Evolutionary conservation across 1,139 yeast genomes (phyloP).

Genomic region (Insectozyma bohioensis): DNA sequence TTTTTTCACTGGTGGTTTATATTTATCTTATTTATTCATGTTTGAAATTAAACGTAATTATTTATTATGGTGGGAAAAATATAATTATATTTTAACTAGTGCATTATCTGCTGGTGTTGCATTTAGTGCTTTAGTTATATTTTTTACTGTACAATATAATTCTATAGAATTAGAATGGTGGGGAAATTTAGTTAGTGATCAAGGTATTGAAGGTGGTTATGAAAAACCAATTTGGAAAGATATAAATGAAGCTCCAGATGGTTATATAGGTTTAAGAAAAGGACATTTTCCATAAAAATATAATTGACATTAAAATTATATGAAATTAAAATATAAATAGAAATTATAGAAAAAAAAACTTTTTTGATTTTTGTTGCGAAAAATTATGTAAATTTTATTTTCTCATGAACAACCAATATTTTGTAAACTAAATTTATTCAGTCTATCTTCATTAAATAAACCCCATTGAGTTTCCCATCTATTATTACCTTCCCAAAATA

Average conservation of each 20-base stretch:
- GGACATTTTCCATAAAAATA: slow-evolving; percentile 33
- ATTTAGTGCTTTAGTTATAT: slow-evolving; percentile 53
- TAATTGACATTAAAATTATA: too few relatives aligned
- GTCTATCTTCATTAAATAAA: slow-evolving; percentile 49
- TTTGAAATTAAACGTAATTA: slow-evolving; percentile 49
- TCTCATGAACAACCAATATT: slow-evolving; percentile 26
- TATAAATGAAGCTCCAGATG: slow-evolving; percentile 38
- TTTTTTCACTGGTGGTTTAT: slow-evolving; percentile 53
- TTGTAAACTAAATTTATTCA: slow-evolving; percentile 16
- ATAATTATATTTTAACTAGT: slow-evolving; percentile 59
- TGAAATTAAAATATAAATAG: too few relatives aligned
- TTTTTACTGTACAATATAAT: slow-evolving; percentile 54
- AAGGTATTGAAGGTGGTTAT: slow-evolving; percentile 42
- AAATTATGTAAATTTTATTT: too few relatives aligned
- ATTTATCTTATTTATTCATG: slow-evolving; percentile 52
- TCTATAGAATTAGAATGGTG: slow-evolving; percentile 51
- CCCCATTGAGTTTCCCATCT: slow-evolving; percentile 79
- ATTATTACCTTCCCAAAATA: slow-evolving; percentile 47
- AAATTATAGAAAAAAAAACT: too few relatives aligned
- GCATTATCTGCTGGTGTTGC: slow-evolving; percentile 64
- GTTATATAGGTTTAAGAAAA: slow-evolving; percentile 44
- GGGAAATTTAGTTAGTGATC: slow-evolving; percentile 52
- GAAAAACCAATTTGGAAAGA: slow-evolving; percentile 30
- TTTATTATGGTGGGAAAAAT: slow-evolving; percentile 62
- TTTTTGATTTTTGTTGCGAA: too few relatives aligned